phyloP scores from a whole-genome alignment of 2,329 filamentous ascomycete genomes.

The Ophiosphaerella narmari region DNA sequence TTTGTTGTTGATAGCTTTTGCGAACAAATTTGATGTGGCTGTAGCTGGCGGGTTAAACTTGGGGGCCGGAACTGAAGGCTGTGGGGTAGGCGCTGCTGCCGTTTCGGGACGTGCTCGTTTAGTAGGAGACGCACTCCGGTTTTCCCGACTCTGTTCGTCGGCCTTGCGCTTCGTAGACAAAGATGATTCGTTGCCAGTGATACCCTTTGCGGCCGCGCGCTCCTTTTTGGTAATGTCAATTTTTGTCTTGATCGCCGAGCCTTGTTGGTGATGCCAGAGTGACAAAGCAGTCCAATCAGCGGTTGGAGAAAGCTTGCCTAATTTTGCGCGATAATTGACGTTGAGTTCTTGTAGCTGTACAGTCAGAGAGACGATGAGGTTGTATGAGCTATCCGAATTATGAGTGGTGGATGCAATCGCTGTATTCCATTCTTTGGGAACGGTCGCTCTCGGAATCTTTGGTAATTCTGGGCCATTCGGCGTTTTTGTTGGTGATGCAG shows the following conservation, averaged over 20 bases:
- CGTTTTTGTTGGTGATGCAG: constrained; percentile 3
- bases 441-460: constrained; percentile 30
- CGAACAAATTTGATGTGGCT: constrained; percentile 29
- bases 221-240: constrained; percentile 37
- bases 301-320: constrained; percentile 23
- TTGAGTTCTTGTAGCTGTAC: constrained; percentile 35
- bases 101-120: constrained; percentile 32
- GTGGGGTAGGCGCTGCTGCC: constrained; percentile 26
- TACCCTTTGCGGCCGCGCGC: constrained; percentile 30
- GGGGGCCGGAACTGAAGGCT: constrained; percentile 16
- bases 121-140: constrained; percentile 21
- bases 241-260: constrained; percentile 33
- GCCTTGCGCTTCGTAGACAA: constrained; percentile 42
- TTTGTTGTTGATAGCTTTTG: constrained; percentile 28
- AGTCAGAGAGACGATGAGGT: constrained; percentile 22
- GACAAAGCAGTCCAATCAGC: constrained; percentile 40
- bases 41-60: constrained; percentile 23
- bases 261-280: constrained; percentile 35
- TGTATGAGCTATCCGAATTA: constrained; percentile 13
- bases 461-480: constrained; percentile 18
- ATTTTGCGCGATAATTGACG: constrained; percentile 29
- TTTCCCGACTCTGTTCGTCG: constrained; percentile 17
- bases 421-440: constrained; percentile 31
- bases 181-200: constrained; percentile 38
- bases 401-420: constrained; percentile 11